phyloP scores from a whole-genome alignment of 352 stramenopile species.

The Pythium diclinum region DNA sequence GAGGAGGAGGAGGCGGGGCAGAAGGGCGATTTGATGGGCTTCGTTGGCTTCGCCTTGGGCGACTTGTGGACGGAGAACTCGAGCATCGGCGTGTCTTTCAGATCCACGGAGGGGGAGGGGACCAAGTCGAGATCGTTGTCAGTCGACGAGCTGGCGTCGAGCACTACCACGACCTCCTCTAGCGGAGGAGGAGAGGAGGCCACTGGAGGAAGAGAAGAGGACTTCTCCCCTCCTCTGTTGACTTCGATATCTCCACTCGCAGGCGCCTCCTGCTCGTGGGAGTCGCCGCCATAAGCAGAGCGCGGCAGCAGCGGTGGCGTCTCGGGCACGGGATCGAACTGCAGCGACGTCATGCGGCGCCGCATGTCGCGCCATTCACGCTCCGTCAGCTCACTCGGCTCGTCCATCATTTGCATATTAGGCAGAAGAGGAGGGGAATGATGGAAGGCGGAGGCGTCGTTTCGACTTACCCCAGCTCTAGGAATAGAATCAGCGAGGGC shows the following conservation, averaged over 20 bases:
- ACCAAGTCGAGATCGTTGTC: neutral
- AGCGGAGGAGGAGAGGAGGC: neutral
- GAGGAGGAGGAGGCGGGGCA: neutral
- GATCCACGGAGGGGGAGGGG: neutral
- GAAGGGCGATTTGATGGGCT: neutral
- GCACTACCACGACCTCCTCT: neutral
- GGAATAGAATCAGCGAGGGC: neutral
- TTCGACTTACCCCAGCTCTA: neutral
- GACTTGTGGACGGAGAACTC: neutral
- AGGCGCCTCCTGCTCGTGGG: neutral
- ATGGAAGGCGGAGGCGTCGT: neutral
- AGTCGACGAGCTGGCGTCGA: neutral
- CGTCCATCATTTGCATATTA: neutral
- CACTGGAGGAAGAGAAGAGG: neutral
- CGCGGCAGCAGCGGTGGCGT: slow-evolving; percentile 41
- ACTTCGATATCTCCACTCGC: neutral
- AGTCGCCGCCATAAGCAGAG: slow-evolving; percentile 30
- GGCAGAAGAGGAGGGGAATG: neutral
- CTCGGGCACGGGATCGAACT: slow-evolving; percentile 64
- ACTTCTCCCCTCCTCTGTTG: neutral
- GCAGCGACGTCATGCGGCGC: slow-evolving; percentile 46
- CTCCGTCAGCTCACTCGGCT: slow-evolving; percentile 35
- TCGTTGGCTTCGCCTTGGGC: neutral
- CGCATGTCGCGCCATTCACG: slow-evolving; percentile 61
- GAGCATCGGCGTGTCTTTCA: neutral